Evolutionary conservation across 805 yeast genomes (phyloP).

Genomic region (Candida vaughaniae): DNA sequence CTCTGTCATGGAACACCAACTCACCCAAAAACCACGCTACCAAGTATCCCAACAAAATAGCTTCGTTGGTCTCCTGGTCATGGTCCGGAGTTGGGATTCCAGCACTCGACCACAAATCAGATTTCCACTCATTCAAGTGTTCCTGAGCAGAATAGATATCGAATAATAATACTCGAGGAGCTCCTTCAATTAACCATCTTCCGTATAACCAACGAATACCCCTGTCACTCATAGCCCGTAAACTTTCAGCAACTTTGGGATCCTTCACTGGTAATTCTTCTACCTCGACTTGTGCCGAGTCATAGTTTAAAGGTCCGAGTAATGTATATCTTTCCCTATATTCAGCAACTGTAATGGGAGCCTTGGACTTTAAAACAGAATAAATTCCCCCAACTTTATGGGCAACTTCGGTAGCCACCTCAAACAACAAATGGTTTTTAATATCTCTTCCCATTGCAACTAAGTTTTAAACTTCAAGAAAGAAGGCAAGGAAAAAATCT

Average conservation of each 20-base stretch:
- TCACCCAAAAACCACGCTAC: conserved; percentile 98
- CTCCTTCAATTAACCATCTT: conserved; percentile 96
- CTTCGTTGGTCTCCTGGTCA: conserved; percentile 88
- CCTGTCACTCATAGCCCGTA: conserved; percentile 76
- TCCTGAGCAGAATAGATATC: conserved; percentile 74
- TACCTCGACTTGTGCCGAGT: conserved; percentile 76
- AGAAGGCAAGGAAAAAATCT: background rate
- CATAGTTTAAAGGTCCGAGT: conserved; percentile 80
- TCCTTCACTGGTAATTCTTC: conserved; percentile 65
- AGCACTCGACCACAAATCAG: conserved; percentile 86
- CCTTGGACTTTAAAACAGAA: conserved; percentile 93
- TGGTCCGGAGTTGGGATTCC: conserved; percentile 93
- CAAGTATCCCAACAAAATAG: conserved; percentile 85
- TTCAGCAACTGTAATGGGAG: conserved; percentile 94
- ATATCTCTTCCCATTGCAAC: conserved; percentile 75
- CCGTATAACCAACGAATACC: conserved; percentile 87
- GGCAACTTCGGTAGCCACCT: conserved; percentile 96
- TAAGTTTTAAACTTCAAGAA: background rate
- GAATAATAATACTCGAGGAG: conserved; percentile 88
- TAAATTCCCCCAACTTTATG: conserved; percentile 97
- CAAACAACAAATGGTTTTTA: conserved; percentile 82
- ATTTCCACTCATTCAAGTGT: conserved; percentile 87
- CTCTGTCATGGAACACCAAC: conserved; percentile 76
- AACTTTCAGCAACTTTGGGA: conserved; percentile 54
- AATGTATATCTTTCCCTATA: conserved; percentile 83